Base-by-base conservation (phyloP, 2,329 filamentous ascomycete genomes). In the Diaporthe sp. region DNA sequence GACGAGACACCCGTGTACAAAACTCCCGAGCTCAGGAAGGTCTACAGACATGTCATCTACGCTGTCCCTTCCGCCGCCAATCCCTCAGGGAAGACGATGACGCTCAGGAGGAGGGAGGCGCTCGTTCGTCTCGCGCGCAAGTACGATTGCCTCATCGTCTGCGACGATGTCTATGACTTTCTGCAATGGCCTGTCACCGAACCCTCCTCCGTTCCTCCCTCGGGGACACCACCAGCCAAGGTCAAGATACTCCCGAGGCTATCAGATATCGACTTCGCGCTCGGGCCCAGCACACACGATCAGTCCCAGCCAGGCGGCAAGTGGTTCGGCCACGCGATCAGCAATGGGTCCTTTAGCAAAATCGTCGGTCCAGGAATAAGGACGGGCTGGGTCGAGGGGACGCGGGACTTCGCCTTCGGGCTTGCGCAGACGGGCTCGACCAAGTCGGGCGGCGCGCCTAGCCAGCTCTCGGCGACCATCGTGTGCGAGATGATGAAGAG, bases 151-250 rank as follows among this genome's bases (percentile, higher is more conserved):
- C 88, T 98, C n/a, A 84, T 98, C 73, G 88, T 98, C 39, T 91
- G 91, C 67, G 96, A 98, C 84, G 97, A 99, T 83, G 95, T 98
- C 13, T 99, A 99, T 82, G 96, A 98, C 83, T 93, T 96, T 78
- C 88, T 98, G 7, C 94, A 96, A 82, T 98, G 95, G 95, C 89
- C 91, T 3, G 81, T 85, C 60, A 51, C 74, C 62, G 34, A 76
- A 71, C 78, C 67, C 49, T 81, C 7, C 73, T 80, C 80, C 55
- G 83, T 83, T 60, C 86, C 81, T 78, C 78, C 19, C 75, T 75
- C 15, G 25, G 65, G 13, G 1, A 22, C 15, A 78, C 73, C 71
- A 78, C 73, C 73, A 68, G 90, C 93, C 25, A 70, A 44, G 34
- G 49, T 58, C 19, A 74, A 76, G 37, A 90, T 92, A 17, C 91